Evolutionary conservation across 2,329 filamentous ascomycete genomes (phyloP), one percentile per base, ranked within the genome.

Genomic region (Pestalotiopsis sp.): DNA sequence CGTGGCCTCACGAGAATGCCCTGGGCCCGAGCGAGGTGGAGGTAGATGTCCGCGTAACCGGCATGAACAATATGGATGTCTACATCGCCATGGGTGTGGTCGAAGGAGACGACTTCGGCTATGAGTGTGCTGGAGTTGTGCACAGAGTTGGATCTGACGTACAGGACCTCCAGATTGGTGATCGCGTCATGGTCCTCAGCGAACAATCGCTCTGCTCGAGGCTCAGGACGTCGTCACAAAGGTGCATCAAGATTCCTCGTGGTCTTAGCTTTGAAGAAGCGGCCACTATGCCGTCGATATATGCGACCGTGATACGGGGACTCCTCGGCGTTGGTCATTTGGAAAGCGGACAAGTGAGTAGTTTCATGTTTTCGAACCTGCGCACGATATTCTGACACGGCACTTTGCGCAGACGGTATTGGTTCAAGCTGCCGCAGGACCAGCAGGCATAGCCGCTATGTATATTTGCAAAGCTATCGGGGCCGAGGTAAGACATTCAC

Each of bases 391-490:
- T 13, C 25, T 23, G 36, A 38, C 20, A 6, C 60, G 4, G 60
- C 38, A 41, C 60, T 76, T 79, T 52, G 45, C 78, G 38, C 36
- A 66, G 57, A 58, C 65, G 20, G 65, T 60, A 38, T 13, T 60
- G 12, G 31, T 60, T 14, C 57, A 60, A 27, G 23, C 57, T 60
- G 57, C 25, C 57, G 23, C 25, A 27, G 23, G 23, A 60, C 25
- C 25, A 17, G 31, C 31, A 27, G 57, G 57, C 25, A 27, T 60
- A 12, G 57, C 57, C 25, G 57, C 57, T 13, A 31, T 60, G 23
- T 38, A 60, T 27, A 60, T 60, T 13, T 27, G 25, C 25, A 60
- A 60, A 11, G 31, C 31, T 14, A 23, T 60, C 25, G 57, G 57
- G 12, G 57, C 57, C 45, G 45, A 52, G 45, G 45, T 52, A 52